phyloP scores from a whole-genome alignment of 2,329 filamentous ascomycete species.

The Colletotrichum sojae region DNA sequence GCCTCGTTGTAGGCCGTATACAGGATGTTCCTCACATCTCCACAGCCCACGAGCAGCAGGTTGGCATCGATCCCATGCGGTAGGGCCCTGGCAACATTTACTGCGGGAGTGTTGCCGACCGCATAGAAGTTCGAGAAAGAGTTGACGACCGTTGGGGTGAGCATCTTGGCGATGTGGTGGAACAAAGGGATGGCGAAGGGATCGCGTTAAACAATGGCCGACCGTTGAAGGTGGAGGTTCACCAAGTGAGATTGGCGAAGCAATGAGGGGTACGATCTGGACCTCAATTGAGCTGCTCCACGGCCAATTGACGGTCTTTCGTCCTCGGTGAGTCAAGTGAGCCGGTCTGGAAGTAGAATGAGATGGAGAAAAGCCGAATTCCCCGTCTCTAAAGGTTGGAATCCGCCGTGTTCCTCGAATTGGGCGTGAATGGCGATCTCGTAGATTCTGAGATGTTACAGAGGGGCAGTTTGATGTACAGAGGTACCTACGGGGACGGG shows the following conservation, averaged over 20 bases:
- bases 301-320: not conserved
- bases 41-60: conserved; percentile 69
- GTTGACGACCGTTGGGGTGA: conserved; percentile 53
- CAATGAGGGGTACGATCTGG: not conserved
- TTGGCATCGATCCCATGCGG: conserved; percentile 64
- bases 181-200: not conserved
- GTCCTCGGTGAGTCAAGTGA: not conserved
- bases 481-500: too few species aligned
- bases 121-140: conserved; percentile 58
- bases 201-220: not conserved
- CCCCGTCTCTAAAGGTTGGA: too few species aligned
- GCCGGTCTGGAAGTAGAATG: too few species aligned
- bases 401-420: too few species aligned
- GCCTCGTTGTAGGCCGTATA: conserved; percentile 64
- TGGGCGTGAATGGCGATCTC: too few species aligned
- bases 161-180: conserved; percentile 47
- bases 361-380: too few species aligned
- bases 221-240: not conserved
- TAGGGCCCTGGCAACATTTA: conserved; percentile 61
- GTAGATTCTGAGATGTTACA: too few species aligned
- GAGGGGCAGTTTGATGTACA: too few species aligned
- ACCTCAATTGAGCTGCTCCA: too few species aligned
- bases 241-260: not conserved
- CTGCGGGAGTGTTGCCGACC: conserved; percentile 68
- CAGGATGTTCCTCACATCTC: conserved; percentile 70